A percentile compares a stretch with the other conserved stretches of the same genome.
These are phyloP conservation scores for Austropuccinia psidii DNA, from an alignment of 1,284 basidiomycete genomes.

Conservation along the genomic window DNA sequence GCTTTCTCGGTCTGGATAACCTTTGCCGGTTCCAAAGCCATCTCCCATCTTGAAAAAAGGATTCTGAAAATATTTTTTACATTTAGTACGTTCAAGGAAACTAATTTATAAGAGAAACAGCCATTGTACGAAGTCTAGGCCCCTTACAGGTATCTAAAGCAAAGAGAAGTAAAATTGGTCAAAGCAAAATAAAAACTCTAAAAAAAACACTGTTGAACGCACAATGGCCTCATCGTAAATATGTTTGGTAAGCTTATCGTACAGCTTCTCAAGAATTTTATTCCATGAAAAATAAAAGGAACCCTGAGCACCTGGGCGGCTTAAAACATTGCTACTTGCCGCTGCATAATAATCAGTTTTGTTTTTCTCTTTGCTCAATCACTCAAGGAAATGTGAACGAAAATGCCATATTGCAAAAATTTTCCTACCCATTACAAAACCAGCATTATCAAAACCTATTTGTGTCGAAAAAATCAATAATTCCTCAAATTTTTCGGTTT, in stretches of 20 bases:
- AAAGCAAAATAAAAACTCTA: neutral
- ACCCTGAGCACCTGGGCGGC: constrained; percentile 12
- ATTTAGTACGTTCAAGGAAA: neutral
- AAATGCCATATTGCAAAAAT: neutral
- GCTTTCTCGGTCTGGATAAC: constrained; percentile 8
- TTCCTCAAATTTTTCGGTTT: neutral
- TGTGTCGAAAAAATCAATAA: neutral
- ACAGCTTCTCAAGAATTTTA: neutral
- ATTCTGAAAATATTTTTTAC: neutral
- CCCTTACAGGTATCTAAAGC: constrained; percentile 14
- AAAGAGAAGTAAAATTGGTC: neutral
- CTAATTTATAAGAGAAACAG: neutral
- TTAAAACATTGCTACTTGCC: constrained; percentile 28
- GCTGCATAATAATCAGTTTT: neutral
- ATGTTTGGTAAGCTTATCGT: constrained; percentile 11
- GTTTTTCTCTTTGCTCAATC: neutral
- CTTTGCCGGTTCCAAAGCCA: neutral
- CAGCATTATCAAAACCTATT: constrained; percentile 31
- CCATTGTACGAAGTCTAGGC: no score
- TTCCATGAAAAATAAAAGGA: constrained; percentile 4
- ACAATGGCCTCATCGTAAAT: constrained; percentile 35
- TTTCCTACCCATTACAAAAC: constrained; percentile 11
- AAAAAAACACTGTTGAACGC: neutral
- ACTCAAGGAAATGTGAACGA: neutral
- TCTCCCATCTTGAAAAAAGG: constrained; percentile 19